Conservation (phyloP, 257 asterid species). For the Gentiana dahurica region DNA sequence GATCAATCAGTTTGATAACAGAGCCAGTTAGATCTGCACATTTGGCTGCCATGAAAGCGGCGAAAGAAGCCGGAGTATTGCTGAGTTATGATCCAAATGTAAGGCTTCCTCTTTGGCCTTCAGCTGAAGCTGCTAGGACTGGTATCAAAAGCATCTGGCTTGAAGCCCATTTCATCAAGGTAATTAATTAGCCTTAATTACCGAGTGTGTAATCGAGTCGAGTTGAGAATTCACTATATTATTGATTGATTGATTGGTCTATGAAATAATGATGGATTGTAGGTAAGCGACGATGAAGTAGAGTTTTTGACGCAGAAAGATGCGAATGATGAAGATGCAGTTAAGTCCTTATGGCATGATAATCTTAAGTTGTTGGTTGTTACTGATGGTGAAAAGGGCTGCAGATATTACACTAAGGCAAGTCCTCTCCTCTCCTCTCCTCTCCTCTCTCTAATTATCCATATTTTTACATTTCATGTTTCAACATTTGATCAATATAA, state of each 20-base stretch:
- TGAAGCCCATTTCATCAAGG: conserved; percentile 45
- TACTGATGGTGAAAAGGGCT: conserved; percentile 36
- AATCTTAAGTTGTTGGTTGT: conserved; percentile 24
- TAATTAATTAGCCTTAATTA: not conserved
- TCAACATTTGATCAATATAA: no score
- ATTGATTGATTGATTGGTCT: not conserved
- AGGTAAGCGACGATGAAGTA: conserved; percentile 36
- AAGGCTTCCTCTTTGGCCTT: conserved; percentile 45
- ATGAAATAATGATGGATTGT: not conserved
- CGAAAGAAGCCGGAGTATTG: conserved; percentile 31
- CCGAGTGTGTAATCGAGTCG: not conserved
- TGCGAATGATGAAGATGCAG: conserved; percentile 15
- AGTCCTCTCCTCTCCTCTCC: not conserved
- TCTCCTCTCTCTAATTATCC: no score
- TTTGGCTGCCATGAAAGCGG: conserved; percentile 34
- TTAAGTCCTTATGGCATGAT: conserved; percentile 30
- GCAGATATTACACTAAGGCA: conserved; percentile 37
- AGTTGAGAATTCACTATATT: not conserved
- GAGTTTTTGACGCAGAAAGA: conserved; percentile 25
- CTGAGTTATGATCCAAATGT: conserved; percentile 41
- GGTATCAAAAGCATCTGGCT: conserved; percentile 36
- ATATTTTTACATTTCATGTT: no score
- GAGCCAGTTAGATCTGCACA: conserved; percentile 37
- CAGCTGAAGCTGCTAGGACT: conserved; percentile 22
- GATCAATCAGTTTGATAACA: conserved; percentile 37